Base-by-base conservation (phyloP, 164 flowering plant species). In the Chimonanthus praecox region DNA sequence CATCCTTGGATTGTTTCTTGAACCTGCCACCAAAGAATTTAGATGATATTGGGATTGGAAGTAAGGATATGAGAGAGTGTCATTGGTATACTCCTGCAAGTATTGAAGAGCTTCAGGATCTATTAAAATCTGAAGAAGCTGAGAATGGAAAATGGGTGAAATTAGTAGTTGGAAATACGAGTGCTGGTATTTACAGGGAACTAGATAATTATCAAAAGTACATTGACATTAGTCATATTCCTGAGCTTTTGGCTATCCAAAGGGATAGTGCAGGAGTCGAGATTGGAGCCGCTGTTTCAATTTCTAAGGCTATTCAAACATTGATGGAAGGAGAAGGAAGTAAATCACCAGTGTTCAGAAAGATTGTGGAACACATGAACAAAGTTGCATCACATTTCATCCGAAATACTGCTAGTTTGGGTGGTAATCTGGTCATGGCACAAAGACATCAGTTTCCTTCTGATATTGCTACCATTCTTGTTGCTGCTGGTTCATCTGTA, bases 341-440 rank as follows among this genome's bases (percentile, higher is more conserved):
- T 8, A 69, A 70, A 68, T 73, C 69, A 48, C 20, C 79, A 49
- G 73, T 92, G 49, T 86, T 87, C 64, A 70, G 18, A 43, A 92
- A 87, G 81, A 78, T 92, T 74, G 90, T 94, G n/a, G 78, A 77
- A 33, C 97, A 94, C 73, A 80, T 94, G 92, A 91, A 87, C 76
- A 94, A 92, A 77, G 79, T 94, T 77, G 98, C 93, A 74, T 82
- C 97, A 13, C 72, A 76, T 6, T 90, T 83, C 54, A 67, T 95
- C 13, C 79, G 99, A 63, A 95, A 95, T 75, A 84, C 91, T 3
- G 99, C 92, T 11, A 95, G 94, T 80, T 18, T 92, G 13, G 99
- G 98, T 4, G 99, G 99, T 16, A 95, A 95, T 84, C 76, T 95
- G 77, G 84, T 92, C 63, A 87, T 92, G 96, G 89, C 98, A 47